Evolutionary conservation across 495 filamentous ascomycete species (phyloP), one percentile per base, ranked within the genome.

Genomic region (Penicillium steckii): DNA sequence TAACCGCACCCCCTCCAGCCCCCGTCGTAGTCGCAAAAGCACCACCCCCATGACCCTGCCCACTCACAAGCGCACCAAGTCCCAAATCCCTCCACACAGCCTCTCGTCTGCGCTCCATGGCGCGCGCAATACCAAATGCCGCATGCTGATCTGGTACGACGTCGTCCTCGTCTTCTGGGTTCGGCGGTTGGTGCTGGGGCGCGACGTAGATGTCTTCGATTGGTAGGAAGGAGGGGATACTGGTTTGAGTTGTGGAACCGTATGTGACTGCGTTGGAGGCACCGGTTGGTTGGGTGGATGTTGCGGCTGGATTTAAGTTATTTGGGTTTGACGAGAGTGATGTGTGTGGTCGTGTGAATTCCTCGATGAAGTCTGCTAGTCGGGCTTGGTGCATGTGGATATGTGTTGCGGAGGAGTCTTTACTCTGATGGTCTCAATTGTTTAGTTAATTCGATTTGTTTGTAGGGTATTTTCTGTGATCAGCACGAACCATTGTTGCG

Each of bases 161-260:
- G 56, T 97, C 94, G 61, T 98, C 94, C 71, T 98, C 94, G 66
- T 98, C 94, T 71, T 97, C 94, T 0, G 94, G 94, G 69, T 97
- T 97, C 42, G 91, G 78, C 1, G 94, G 94, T 68, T 95, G 91
- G 69, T 91, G 84, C 50, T 97, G 89, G 2, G 88, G 87, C 7
- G 88, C 83, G 4, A 98, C 88, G 75, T 91, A 91, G 69, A 98
- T 90, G 48, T 95, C 89, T 68, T 80, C 74, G 38, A 78, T 64
- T 30, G 72, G 74, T 10, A 80, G 70, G 63, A 73, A 80, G 13
- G 78, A 76, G 35, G 73, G 72, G 46, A 74, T 61, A 23, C 57
- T 61, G 15, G 64, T 57, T 4, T 66, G 62, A 5, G 66, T 69
- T 24, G 71, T 60, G 9, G 73, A 67, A 56, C 68, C 64, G 55